phyloP scores from a whole-genome alignment of 225 moss, liverwort and hornwort genomes.

The Thuidium tamariscinum region DNA sequence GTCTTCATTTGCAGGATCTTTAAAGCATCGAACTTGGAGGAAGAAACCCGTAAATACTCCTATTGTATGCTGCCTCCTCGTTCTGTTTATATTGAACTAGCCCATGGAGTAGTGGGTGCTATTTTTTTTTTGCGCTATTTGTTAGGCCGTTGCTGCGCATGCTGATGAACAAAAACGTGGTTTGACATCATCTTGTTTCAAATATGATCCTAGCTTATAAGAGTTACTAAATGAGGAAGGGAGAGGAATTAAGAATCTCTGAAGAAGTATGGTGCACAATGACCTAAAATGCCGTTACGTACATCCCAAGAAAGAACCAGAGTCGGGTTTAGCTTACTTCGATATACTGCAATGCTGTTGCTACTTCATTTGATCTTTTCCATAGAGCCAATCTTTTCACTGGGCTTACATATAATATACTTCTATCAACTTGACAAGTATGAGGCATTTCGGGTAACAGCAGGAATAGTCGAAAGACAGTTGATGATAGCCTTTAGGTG shows the following conservation, averaged over 20 bases:
- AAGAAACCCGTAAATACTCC: not conserved
- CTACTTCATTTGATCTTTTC: not conserved
- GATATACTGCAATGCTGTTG: not conserved
- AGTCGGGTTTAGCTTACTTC: not conserved
- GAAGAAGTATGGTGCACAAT: not conserved
- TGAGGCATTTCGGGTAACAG: constrained; percentile 24
- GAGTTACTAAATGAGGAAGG: not conserved
- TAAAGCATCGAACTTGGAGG: not conserved
- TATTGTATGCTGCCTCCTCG: not conserved
- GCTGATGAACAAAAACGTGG: not conserved
- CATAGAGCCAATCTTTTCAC: not conserved
- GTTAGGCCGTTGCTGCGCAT: not conserved
- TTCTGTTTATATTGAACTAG: not conserved
- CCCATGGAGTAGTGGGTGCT: not conserved
- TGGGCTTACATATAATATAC: not conserved
- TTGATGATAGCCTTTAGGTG: constrained; percentile 3
- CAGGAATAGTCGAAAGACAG: not conserved
- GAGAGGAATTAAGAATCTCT: constrained; percentile 1
- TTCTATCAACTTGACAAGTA: not conserved
- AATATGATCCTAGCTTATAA: not conserved
- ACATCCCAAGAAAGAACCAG: not conserved
- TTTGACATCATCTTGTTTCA: not conserved
- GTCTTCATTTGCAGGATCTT: not conserved
- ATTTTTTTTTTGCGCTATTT: not conserved
- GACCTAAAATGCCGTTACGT: not conserved